Base-by-base conservation (phyloP, 1,139 yeast genomes). In the Kodamaea arcana region DNA sequence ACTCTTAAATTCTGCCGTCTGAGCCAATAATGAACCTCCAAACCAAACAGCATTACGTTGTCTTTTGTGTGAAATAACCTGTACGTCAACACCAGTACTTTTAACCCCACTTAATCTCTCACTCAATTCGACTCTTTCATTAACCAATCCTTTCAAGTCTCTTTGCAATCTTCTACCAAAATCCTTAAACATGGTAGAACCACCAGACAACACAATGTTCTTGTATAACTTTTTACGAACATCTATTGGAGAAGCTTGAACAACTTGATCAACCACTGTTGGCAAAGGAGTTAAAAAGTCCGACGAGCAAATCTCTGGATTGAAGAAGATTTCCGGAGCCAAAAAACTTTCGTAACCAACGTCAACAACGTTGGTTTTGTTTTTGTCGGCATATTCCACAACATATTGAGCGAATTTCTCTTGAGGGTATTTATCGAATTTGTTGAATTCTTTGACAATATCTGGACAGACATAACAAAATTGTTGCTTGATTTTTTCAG, bases 1-100 rank as follows among this genome's bases (percentile, higher is more conserved):
- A 58, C 95, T 81, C 65, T 84, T 87, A 68, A 92, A 92, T 62
- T 92, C 98, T 12, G 95, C 80, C 14, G 99, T 94, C 65, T 90
- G 97, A 1, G 99, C 97, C 56, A 94, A 75, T 50, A 94, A 70
- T 15, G 96, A 85, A 45, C 98, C 99, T 49, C 99, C 99, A 58
- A 90, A 94, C 98, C 98, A 94, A 40, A 94, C 99, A 7, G 99
- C 99, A 54, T 92, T 87, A 58, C 96, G 78, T 69, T 94, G 99
- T 65, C 94, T 85, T 70, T 92, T 88, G 67, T 94, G 99, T 17
- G 95, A 80, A 48, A 94, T 90, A 43, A 94, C 99, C 65, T 86
- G 94, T 37, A 94, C 99, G 40, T 90, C 95, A 32, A 94, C 92
- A 55, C 98, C 98, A 23, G 95, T 85, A 33, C 94, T 82, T 62